Evolutionary conservation across 202 grass and related monocot species (phyloP), one percentile per base, ranked within the genome.

Genomic region (Sporobolus alterniflorus): DNA sequence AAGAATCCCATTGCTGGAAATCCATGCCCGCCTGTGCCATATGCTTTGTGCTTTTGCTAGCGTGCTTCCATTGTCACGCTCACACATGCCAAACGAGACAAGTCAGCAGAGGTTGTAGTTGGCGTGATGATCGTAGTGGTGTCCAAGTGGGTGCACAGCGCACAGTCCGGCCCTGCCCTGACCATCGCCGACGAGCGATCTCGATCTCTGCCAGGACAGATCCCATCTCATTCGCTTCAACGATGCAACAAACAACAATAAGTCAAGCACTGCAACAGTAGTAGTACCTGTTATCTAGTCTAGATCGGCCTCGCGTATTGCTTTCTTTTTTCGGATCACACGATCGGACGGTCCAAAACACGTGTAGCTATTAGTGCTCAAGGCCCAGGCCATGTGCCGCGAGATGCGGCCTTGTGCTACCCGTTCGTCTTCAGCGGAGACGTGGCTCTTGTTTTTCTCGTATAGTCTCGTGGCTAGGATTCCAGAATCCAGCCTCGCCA

Each of bases 321-420:
- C 36, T n/a, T 33, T 47, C 24, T 17, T 26, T 41, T 9, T 52
- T 10, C 52, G 13, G 28, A 76, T 62, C 73, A 22, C 31, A 51
- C 8, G 62, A 86, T 86, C 84, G 31, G 84, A 86, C 77, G 84
- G 70, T 47, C 49, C 39, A 49, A 34, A 80, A 20, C 84, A 75
- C 77, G 50, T 79, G 83, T 48, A 31, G 25, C 57, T 39, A 39
- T 39, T 6, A 66, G 26, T 11, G 25, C 40, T 22, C 75, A 34
- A 28, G 13, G 34, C 52, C 26, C 69, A 28, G 29, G 20, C 49
- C 52, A 46, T 82, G 34, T 26, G 84, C 78, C 57, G 69, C 57
- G 59, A 77, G 74, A 40, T 49, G 74, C 80, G 74, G 68, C 52
- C 87, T 84, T 54, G 87, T 80, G 81, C 86, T 79, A 61, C 41